These are phyloP conservation scores for Hymenoscyphus fraxineus DNA, from an alignment of 2,329 filamentous ascomycete genomes.

Conservation along the genomic window DNA sequence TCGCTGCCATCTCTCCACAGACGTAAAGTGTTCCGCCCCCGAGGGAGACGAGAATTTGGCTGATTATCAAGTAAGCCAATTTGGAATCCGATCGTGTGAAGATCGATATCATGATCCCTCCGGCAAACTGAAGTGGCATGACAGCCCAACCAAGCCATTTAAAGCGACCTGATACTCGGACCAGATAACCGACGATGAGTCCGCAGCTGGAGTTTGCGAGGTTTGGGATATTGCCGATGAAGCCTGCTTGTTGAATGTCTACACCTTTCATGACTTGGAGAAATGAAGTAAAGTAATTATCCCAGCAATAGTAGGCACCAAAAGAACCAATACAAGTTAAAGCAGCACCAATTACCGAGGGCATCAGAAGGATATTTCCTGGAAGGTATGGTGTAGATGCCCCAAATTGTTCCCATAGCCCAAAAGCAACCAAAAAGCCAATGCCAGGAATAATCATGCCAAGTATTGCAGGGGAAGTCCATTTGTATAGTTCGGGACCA, in stretches of 20 bases:
- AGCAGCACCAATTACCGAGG: conserved; percentile 48
- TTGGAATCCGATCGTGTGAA: conserved; percentile 51
- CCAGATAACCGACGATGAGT: conserved; percentile 45
- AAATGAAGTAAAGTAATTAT: conserved; percentile 51
- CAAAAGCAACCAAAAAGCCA: conserved; percentile 52
- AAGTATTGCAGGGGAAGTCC: conserved; percentile 35
- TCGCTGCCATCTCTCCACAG: conserved; percentile 55
- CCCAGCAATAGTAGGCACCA: conserved; percentile 46
- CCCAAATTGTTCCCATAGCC: conserved; percentile 53
- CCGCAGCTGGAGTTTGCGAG: conserved; percentile 49
- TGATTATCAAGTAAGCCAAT: conserved; percentile 53
- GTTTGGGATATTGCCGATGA: conserved; percentile 47
- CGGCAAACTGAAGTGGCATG: conserved; percentile 40
- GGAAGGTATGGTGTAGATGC: conserved; percentile 57
- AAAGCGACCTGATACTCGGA: conserved; percentile 27
- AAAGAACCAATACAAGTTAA: conserved; percentile 13
- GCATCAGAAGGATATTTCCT: conserved; percentile 47
- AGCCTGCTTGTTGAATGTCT: conserved; percentile 46
- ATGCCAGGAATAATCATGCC: conserved; percentile 57
- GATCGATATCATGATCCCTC: conserved; percentile 55
- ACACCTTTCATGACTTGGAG: conserved; percentile 51
- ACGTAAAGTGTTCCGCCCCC: conserved; percentile 56
- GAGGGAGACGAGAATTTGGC: conserved; percentile 57
- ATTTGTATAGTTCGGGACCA: conserved; percentile 30
- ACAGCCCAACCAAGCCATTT: conserved; percentile 26